Evolutionary conservation across 768 basidiomycete species (phyloP), one percentile per base, ranked within the genome.

Genomic region (Leccinum broughii): DNA sequence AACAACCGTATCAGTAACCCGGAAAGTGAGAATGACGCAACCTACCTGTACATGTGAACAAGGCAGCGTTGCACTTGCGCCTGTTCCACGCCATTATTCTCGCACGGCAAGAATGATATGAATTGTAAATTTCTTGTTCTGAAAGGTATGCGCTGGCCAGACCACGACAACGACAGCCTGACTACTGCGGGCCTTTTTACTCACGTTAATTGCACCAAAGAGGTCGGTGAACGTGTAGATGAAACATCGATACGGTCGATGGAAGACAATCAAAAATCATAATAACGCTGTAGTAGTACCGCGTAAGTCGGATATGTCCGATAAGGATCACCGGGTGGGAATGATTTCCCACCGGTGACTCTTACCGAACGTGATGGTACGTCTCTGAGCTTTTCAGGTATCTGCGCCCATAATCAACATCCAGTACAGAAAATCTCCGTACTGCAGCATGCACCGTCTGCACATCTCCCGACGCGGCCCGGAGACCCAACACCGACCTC

Each of bases 401-500:
- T 46, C 4, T 44, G 28, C 17, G 14, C 54, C 60, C 48, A 24
- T 55, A 46, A 46, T 64, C 60, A 63, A 34, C 44, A 48, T 20
- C 41, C 15, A 11, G 39, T 44, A 11, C 58, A 93, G 92, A 92
- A 91, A 88, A 91, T 95, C 49, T 86, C 85, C 26, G 90, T 93
- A 30, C 81, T 95, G 2, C 90, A 94, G 68, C 93, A 93, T 85
- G 88, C 87, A 14, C 88, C 87, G 4, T 82, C 88, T 32, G 75
- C 79, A 1, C 90, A 93, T 75, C 77, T 93, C 4, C 91, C 93
- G 13, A 74, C 78, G 34, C 81, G 91, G 14, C 86, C 84, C 10
- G 92, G 93, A 24, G 92, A 95, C 67, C 89, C 92, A 14, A 91
- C 90, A 0, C 96, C 95, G 0, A 86, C 87, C 3, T 91, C 91